Percentiles rank a stretch among this genome's conserved stretches.
Evolutionary conservation across 1,139 yeast genomes (phyloP).

Genomic region (Kodamaea sp.): DNA sequence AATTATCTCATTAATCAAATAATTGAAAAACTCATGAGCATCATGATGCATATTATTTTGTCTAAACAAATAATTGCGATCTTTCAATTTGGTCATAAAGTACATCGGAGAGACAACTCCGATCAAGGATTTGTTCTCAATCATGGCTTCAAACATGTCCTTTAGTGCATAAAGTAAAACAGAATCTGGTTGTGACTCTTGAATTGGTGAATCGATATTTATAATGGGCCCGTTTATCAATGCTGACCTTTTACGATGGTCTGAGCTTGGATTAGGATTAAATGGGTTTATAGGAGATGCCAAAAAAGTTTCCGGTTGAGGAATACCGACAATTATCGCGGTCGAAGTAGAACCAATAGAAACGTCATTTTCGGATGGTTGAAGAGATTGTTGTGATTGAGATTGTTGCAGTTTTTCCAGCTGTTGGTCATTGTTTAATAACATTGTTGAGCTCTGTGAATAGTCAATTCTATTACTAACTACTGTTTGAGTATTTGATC

Average conservation of each 20-base stretch:
- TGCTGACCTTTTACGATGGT: slow-evolving; percentile 78
- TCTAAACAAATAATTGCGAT: slow-evolving; percentile 78
- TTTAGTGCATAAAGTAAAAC: slow-evolving; percentile 65
- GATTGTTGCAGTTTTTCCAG: slow-evolving; percentile 7
- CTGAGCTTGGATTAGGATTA: slow-evolving; percentile 57
- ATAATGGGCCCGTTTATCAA: slow-evolving; percentile 78
- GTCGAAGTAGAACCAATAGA: slow-evolving; percentile 28
- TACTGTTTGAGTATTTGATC: slow-evolving; percentile 21
- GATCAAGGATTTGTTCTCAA: slow-evolving; percentile 61
- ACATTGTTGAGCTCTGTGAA: slow-evolving; percentile 37
- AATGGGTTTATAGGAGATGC: slow-evolving; percentile 39
- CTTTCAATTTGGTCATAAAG: slow-evolving; percentile 71
- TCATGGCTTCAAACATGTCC: slow-evolving; percentile 81
- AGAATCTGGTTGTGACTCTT: slow-evolving; percentile 45
- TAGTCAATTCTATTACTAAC: slow-evolving; percentile 23
- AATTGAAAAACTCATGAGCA: slow-evolving; percentile 94
- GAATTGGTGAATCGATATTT: slow-evolving; percentile 64
- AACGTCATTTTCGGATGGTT: neutral
- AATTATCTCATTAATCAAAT: slow-evolving; percentile 74
- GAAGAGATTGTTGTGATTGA: slow-evolving; percentile 1
- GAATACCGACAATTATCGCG: slow-evolving; percentile 42
- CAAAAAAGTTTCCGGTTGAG: slow-evolving; percentile 38
- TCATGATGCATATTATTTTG: slow-evolving; percentile 93
- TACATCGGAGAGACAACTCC: slow-evolving; percentile 85
- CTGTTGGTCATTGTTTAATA: slow-evolving; percentile 24